phyloP scores from a whole-genome alignment of 257 asterid genomes.

The Echites panduratus region DNA sequence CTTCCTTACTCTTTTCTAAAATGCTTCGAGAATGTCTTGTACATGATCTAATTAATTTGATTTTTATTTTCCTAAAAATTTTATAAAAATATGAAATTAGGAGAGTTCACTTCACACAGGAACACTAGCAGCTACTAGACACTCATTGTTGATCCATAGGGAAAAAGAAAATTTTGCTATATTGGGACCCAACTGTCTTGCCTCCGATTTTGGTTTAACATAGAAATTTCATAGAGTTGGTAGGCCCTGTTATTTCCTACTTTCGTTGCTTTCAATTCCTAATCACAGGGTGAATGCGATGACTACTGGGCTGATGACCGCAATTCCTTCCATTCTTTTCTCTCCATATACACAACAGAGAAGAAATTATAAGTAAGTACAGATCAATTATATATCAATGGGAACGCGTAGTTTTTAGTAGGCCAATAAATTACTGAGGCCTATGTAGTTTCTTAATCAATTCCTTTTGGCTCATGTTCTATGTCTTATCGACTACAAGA shows the following conservation, averaged over 20 bases:
- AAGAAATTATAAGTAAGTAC: neutral
- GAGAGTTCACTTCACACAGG: no score
- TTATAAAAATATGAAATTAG: no score
- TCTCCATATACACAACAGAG: neutral
- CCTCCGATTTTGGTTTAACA: constrained; percentile 13
- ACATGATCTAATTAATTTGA: neutral
- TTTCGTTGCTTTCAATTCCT: neutral
- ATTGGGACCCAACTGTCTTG: constrained; percentile 18
- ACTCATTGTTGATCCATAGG: no score
- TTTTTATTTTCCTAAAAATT: no score
- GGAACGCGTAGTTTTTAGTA: constrained; percentile 6
- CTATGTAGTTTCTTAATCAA: constrained; percentile 13
- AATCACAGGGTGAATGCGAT: neutral
- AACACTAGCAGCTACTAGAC: no score
- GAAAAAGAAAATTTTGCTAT: neutral
- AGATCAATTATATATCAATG: neutral
- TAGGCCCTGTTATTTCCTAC: neutral
- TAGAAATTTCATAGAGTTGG: constrained; percentile 19
- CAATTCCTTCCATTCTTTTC: constrained; percentile 7
- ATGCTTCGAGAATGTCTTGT: no score
- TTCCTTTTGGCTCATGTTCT: constrained; percentile 16
- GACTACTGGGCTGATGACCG: no score
- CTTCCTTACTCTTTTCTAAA: no score
- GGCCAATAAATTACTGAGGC: neutral
- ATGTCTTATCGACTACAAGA: constrained; percentile 18